A percentile compares a stretch with the other conserved stretches of the same genome.
Conservation (phyloP, 371 early-diverging fungal species). For the Chytridium lagenaria region DNA sequence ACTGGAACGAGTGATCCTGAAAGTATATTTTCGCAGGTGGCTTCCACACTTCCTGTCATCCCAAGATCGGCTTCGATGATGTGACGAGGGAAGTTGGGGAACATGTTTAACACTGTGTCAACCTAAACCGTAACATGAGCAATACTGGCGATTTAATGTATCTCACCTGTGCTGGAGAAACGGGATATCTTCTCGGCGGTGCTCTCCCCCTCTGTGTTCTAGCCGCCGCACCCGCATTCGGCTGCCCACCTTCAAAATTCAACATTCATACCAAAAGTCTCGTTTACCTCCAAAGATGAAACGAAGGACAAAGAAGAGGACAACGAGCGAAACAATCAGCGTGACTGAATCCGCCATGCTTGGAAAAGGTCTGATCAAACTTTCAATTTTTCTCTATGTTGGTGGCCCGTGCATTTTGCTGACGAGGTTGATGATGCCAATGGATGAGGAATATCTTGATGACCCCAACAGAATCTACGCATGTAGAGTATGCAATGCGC, state of each 20-base stretch:
- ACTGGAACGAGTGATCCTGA: conserved; percentile 71
- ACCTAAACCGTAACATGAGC: no score
- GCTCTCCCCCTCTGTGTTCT: background rate
- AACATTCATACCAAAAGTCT: background rate
- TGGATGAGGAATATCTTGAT: conserved; percentile 9
- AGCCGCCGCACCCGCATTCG: background rate
- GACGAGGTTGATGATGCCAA: conserved; percentile 1
- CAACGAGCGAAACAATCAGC: conserved; percentile 27
- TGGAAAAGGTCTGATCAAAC: no score
- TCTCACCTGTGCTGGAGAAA: conserved; percentile 23
- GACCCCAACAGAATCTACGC: conserved; percentile 52
- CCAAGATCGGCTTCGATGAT: conserved; percentile 84
- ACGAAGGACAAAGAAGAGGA: conserved; percentile 32
- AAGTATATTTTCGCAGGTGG: conserved; percentile 89
- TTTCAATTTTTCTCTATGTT: no score
- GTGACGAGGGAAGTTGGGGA: conserved; percentile 83
- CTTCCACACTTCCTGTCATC: conserved; percentile 85
- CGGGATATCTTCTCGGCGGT: conserved; percentile 17
- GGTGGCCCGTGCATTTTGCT: background rate
- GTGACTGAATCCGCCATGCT: conserved; percentile 22
- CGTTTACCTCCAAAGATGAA: conserved; percentile 26
- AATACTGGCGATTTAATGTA: background rate
- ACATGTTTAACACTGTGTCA: conserved; percentile 67
- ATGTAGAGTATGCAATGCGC: conserved; percentile 68
- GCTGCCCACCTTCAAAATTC: no score